Conservation (phyloP, 768 basidiomycete species). For the Baorangia bicolor region DNA sequence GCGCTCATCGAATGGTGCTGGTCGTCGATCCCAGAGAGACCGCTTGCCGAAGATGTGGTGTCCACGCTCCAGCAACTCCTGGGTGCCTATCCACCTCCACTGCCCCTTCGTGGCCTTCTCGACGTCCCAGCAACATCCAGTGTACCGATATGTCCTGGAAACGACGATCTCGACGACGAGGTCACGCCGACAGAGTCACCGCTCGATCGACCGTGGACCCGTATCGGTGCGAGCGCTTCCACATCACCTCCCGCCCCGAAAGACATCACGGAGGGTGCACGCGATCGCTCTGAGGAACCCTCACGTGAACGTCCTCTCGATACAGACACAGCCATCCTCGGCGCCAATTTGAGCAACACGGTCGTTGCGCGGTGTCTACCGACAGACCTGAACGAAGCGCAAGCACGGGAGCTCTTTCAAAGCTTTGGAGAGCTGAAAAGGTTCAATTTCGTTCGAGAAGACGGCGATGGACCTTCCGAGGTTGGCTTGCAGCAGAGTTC, state of each 20-base stretch:
- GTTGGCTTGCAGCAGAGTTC: too few relatives aligned
- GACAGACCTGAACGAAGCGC: too few relatives aligned
- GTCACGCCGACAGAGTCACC: too few relatives aligned
- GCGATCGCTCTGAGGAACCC: too few relatives aligned
- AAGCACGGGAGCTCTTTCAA: too few relatives aligned
- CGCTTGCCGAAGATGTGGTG: not conserved
- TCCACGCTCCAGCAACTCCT: not conserved
- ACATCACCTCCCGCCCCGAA: not conserved
- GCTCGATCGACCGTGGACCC: not conserved
- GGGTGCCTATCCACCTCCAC: not conserved
- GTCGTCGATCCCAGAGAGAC: not conserved
- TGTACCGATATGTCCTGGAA: not conserved
- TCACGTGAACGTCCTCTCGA: too few relatives aligned
- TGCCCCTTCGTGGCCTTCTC: not conserved
- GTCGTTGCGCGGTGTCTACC: too few relatives aligned
- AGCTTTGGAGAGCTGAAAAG: too few relatives aligned
- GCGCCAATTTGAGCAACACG: too few relatives aligned
- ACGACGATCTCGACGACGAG: not conserved
- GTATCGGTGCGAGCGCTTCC: not conserved
- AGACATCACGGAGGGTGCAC: not conserved
- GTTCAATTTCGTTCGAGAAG: too few relatives aligned
- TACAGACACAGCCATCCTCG: too few relatives aligned
- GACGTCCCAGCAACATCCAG: not conserved
- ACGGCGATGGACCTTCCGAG: too few relatives aligned
- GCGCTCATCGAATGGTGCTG: constrained; percentile 4